phyloP scores from a whole-genome alignment of 2,329 filamentous ascomycete genomes.

The Drechslerella stenobrocha region DNA sequence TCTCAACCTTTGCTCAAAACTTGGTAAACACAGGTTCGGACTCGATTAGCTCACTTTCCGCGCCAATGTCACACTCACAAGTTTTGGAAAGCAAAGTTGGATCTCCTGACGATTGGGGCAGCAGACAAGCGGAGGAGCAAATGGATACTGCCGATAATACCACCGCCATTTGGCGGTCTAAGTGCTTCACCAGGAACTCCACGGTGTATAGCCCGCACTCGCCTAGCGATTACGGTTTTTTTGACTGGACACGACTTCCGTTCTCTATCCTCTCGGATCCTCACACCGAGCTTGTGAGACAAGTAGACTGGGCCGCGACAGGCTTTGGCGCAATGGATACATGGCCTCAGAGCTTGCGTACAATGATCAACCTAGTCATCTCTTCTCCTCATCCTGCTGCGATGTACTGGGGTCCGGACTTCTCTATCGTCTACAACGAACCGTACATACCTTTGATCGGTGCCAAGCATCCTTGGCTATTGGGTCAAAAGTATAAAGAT shows the following conservation, averaged over 20 bases:
- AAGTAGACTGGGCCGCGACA: constrained; percentile 72
- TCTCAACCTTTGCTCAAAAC: no score
- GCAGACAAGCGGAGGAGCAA: constrained; percentile 5
- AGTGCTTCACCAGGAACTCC: not conserved
- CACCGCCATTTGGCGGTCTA: not conserved
- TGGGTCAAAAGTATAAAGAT: constrained; percentile 69
- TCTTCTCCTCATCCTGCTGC: constrained; percentile 73
- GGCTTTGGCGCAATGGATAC: constrained; percentile 73
- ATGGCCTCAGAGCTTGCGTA: constrained; percentile 72
- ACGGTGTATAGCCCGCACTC: constrained; percentile 41
- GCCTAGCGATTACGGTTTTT: constrained; percentile 58
- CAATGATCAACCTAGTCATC: constrained; percentile 82
- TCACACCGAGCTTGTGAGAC: constrained; percentile 73
- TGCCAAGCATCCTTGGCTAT: constrained; percentile 73
- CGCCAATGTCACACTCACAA: not conserved
- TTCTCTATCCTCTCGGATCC: constrained; percentile 66
- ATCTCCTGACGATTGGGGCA: not conserved
- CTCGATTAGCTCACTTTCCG: no score
- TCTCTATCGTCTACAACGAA: constrained; percentile 72
- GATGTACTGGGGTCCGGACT: constrained; percentile 77
- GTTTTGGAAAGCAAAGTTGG: not conserved
- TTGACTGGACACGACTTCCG: constrained; percentile 79
- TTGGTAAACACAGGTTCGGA: no score
- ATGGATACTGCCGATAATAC: constrained; percentile 39
- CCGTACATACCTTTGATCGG: constrained; percentile 72